These are phyloP conservation scores for Chaetomiaceae sp. DNA, from an alignment of 2,329 filamentous ascomycete genomes.

Conservation along the genomic window DNA sequence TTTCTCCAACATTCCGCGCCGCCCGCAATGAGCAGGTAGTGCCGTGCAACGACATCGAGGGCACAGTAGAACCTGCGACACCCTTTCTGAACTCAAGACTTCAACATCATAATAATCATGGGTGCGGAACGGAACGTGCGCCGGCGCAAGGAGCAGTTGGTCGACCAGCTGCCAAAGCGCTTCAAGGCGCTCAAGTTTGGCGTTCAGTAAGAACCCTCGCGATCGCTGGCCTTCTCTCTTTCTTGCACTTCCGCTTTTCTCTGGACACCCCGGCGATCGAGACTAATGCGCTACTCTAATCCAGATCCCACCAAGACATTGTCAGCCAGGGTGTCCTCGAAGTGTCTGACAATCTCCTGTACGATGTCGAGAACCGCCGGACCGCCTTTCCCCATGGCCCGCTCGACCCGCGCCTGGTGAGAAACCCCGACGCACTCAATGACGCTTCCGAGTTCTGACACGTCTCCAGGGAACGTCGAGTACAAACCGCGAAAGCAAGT, in stretches of 20 bases:
- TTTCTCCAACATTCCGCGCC: too few relatives aligned
- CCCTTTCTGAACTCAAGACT: not conserved
- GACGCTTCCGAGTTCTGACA: not conserved
- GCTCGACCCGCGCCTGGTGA: conserved; percentile 71
- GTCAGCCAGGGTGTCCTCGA: conserved; percentile 93
- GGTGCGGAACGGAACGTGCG: conserved; percentile 11
- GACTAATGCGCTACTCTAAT: conserved; percentile 4
- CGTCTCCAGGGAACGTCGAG: conserved; percentile 66
- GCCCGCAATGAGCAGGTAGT: too few relatives aligned
- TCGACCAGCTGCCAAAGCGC: conserved; percentile 82
- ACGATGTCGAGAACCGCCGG: conserved; percentile 79
- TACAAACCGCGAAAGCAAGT: conserved; percentile 62
- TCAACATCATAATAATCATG: conserved; percentile 3
- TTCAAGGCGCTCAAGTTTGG: conserved; percentile 94
- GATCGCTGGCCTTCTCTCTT: not conserved
- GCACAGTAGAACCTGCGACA: not conserved
- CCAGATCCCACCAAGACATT: conserved; percentile 84
- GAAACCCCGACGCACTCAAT: not conserved
- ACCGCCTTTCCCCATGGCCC: conserved; percentile 76
- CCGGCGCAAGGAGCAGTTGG: conserved; percentile 72
- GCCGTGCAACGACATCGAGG: not conserved
- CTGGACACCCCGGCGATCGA: not conserved
- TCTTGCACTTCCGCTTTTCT: too few relatives aligned
- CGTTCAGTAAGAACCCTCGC: conserved; percentile 60
- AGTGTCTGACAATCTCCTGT: conserved; percentile 89